A percentile compares a stretch with the other conserved stretches of the same genome.
phyloP scores from a whole-genome alignment of 225 moss, liverwort and hornwort species.

The Pseudisothecium myosuroides region DNA sequence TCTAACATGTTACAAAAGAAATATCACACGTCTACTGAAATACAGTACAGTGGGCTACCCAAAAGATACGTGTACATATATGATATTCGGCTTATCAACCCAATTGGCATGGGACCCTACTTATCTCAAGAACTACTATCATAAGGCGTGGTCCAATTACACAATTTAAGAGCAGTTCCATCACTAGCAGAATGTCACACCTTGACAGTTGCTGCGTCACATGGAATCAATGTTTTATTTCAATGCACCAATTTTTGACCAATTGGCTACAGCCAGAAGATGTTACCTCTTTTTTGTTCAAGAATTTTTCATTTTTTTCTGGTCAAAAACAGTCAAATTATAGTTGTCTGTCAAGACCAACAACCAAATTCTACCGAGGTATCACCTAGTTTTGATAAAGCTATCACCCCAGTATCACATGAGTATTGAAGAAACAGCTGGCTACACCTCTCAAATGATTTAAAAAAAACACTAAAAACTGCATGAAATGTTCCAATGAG shows the following conservation, averaged over 20 bases:
- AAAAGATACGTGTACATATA: background rate
- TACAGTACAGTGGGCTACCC: no score
- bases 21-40: background rate
- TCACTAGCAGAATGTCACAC: background rate
- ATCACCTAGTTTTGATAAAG: no score
- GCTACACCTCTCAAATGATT: background rate
- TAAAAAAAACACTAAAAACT: background rate
- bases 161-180: background rate
- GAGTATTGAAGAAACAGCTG: background rate
- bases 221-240: background rate
- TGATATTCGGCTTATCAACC: background rate
- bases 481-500: background rate
- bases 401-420: background rate
- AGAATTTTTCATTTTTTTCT: background rate
- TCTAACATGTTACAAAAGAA: no score
- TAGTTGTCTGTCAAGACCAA: background rate
- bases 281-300: background rate
- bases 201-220: background rate
- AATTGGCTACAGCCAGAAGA: background rate
- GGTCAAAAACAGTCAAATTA: background rate
- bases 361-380: background rate
- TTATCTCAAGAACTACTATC: background rate
- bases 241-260: background rate
- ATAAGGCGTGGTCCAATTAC: background rate
- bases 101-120: background rate